Evolutionary conservation across 2,329 filamentous ascomycete genomes (phyloP), one percentile per base, ranked within the genome.

Genomic region (Aspergillus puulaauensis): DNA sequence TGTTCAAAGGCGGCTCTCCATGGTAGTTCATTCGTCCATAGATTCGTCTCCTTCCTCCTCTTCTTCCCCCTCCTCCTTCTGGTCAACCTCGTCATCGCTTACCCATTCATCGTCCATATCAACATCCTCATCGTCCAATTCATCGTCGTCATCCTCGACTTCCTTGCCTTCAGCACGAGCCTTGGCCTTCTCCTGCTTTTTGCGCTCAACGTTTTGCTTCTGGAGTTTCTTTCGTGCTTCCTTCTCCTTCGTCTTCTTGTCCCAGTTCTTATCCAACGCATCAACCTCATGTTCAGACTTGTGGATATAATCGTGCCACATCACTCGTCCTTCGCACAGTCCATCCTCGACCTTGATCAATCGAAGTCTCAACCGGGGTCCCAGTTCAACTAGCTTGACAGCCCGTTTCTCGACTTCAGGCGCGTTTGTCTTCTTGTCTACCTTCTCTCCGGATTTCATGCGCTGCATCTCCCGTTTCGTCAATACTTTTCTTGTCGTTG

Each of bases 321-420:
- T 90, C 56, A 96, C 84, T 73, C 91, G 95, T 50, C 95, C 95
- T 24, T 85, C 83, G 68, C 92, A 97, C 6, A 98, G 77, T 1
- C 93, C 95, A 67, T 99, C 95, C 71, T 99, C 95, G 4, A 99
- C 93, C 79, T 99, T 99, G 55, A 91, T 93, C 76, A 99, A 80
- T 33, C 93, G 86, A 41, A 99, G 79, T 60, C 86, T 89, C 89
- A 99, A 88, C 54, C 95, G 86, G 1, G 95, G 95, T 0, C 95
- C 95, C 0, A 99, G 79, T 76, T 99, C 95, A 3, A 96, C 88
- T 6, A 99, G 81, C 73, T 96, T 97, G 21, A 99, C 90, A 0
- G 90, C 93, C 45, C 91, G 86, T 66, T 91, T 90, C 76, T 96
- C 90, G 6, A 96, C 89, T 59, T 78, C 75, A 27, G 68, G 81